Evolutionary conservation across 2,329 filamentous ascomycete genomes (phyloP), one percentile per base, ranked within the genome.

Genomic region (Pseudopyrenochaeta lycopersici): DNA sequence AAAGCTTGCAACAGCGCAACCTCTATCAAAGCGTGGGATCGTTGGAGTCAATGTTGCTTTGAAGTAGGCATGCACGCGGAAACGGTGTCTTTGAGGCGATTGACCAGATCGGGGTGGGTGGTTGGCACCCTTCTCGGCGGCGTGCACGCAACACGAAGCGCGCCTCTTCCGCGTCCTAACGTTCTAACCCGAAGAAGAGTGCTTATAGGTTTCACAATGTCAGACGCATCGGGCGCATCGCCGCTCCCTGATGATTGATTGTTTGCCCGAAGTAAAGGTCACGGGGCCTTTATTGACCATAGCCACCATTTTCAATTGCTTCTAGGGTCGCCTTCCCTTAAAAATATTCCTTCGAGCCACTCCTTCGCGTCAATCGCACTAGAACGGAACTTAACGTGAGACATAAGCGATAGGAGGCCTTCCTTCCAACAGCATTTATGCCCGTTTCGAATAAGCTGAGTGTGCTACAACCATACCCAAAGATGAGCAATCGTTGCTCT

Each of bases 111-210:
- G 41, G 38, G 31, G 49, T 50, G 54, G 58, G 49, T 52, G 54
- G 58, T 47, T 60, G 54, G 56, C 50, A 30, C 48, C 41, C 51
- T 42, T 49, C 54, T 48, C 43, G 49, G 54, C 57, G 36, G 48
- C 54, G 51, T 61, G 56, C 58, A 55, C 54, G 52, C 48, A 44
- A 27, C 54, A 49, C 32, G 53, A 47, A 52, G 56, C 57, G 51
- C 56, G 62, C 58, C 53, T 52, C 60, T 57, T 56, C 58, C 56
- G 55, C 56, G 64, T 62, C 44, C 58, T 65, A 62, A 53, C 56
- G 64, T 60, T 41, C 58, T 65, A 62, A 49, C 62, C 52, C 14
- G 32, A 56, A 60, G 44, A 50, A 56, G 60, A 56, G 49, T 57
- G 47, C 49, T 60, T 46, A 56, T 57, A 49, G 32, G 54, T 58